Evolutionary conservation across 345 rosid genomes (phyloP).

Genomic region (Psidium guajava): DNA sequence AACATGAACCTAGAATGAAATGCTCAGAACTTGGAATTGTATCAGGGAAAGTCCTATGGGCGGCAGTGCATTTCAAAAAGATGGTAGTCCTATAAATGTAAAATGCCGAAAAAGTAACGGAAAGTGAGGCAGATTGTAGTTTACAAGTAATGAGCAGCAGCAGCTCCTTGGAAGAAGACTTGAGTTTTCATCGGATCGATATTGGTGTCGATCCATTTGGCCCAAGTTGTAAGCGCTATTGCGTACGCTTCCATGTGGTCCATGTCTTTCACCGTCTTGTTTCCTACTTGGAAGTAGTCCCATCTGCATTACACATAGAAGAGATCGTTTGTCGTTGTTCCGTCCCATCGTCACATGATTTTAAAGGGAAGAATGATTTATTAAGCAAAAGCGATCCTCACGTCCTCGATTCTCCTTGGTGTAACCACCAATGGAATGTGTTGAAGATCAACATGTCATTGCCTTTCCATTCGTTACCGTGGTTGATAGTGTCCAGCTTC

Average conservation of each 20-base stretch:
- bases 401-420: constrained; percentile 28
- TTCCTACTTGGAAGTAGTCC: constrained; percentile 50
- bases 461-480: constrained; percentile 33
- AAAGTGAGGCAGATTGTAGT: not conserved
- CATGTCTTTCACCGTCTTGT: constrained; percentile 33
- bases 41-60: not conserved
- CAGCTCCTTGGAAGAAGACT: constrained; percentile 55
- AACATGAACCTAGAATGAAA: not conserved
- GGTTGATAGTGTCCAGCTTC: constrained; percentile 46
- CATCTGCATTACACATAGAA: constrained; percentile 27
- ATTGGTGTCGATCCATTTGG: constrained; percentile 44
- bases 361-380: not conserved
- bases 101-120: not conserved
- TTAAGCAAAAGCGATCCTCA: not conserved
- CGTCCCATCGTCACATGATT: not conserved
- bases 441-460: constrained; percentile 51
- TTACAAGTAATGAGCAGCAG: constrained; percentile 37
- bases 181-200: constrained; percentile 34
- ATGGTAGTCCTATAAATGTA: not conserved
- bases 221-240: constrained; percentile 63
- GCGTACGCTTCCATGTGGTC: constrained; percentile 44
- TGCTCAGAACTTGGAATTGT: not conserved
- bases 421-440: constrained; percentile 63
- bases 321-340: not conserved
- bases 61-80: not conserved